Conservation (phyloP, 2,329 filamentous ascomycete species). For the Colletotrichum sansevieriae region DNA sequence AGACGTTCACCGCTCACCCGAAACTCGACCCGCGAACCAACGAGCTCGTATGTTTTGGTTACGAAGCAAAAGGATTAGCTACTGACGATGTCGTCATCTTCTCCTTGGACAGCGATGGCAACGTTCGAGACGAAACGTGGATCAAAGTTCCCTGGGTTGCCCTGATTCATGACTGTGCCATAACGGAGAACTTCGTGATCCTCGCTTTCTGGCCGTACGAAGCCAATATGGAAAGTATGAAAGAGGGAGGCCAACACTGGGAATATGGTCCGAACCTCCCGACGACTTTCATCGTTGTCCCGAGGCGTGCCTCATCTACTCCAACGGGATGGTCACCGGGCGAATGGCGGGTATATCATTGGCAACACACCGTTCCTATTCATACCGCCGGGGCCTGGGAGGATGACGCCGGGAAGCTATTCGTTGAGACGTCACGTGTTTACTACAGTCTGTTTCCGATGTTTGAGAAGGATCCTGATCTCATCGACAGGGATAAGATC, state of each 20-base stretch:
- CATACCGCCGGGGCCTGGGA: no score
- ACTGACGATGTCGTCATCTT: constrained; percentile 53
- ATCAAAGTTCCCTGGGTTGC: constrained; percentile 63
- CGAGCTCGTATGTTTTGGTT: constrained; percentile 57
- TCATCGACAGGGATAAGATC: no score
- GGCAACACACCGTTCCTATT: no score
- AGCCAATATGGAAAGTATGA: constrained; percentile 53
- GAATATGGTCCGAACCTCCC: constrained; percentile 47
- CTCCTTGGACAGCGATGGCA: constrained; percentile 48
- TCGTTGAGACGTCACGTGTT: no score
- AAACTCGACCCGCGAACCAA: constrained; percentile 56
- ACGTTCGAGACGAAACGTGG: constrained; percentile 61
- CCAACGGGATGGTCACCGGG: no score
- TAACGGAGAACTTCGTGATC: constrained; percentile 54
- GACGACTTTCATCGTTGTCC: constrained; percentile 26
- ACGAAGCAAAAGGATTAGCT: constrained; percentile 55
- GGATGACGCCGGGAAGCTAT: no score
- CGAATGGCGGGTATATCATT: no score
- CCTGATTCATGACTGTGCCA: constrained; percentile 56
- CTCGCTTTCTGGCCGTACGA: constrained; percentile 52
- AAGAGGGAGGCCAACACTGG: constrained; percentile 54
- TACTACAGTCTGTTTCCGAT: no score
- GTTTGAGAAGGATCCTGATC: no score
- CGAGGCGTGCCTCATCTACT: background rate
- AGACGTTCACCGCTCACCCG: constrained; percentile 58